A percentile compares a stretch with the other conserved stretches of the same genome.
Conservation (phyloP, 495 filamentous ascomycete species). For the Pseudevernia furfuracea region DNA sequence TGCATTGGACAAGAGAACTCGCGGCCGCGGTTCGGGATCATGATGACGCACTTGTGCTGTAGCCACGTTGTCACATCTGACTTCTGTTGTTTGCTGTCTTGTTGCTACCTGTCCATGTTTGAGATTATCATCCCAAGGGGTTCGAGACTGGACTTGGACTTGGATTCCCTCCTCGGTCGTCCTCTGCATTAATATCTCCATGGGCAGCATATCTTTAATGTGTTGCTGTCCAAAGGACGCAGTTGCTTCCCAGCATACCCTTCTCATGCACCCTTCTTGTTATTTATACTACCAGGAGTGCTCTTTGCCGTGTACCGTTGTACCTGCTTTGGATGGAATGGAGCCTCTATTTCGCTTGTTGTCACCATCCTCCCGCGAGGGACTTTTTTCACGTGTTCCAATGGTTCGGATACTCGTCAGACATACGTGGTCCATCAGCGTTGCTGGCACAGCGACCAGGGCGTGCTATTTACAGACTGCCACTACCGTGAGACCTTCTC, state of each 20-base stretch:
- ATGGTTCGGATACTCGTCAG: not conserved
- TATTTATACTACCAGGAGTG: not conserved
- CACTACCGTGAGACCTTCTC: not conserved
- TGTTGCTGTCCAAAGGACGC: not conserved
- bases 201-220: not conserved
- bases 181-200: not conserved
- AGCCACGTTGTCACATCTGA: slow-evolving; percentile 6
- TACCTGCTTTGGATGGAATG: not conserved
- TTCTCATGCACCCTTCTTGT: not conserved
- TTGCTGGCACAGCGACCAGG: not conserved
- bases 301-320: not conserved
- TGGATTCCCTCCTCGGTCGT: not conserved
- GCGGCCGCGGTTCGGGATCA: slow-evolving; percentile 1
- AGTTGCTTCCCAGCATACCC: not conserved
- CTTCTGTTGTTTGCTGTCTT: slow-evolving; percentile 11
- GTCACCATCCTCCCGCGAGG: not conserved
- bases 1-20: not conserved
- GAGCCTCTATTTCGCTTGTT: not conserved
- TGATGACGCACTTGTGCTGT: not conserved
- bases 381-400: not conserved
- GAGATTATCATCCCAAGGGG: not conserved
- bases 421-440: slow-evolving; percentile 5
- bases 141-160: not conserved
- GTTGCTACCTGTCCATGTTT: not conserved
- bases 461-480: not conserved